These are phyloP conservation scores for Clarireedia hainanense DNA, from an alignment of 2,329 filamentous ascomycete species.

Conservation along the genomic window DNA sequence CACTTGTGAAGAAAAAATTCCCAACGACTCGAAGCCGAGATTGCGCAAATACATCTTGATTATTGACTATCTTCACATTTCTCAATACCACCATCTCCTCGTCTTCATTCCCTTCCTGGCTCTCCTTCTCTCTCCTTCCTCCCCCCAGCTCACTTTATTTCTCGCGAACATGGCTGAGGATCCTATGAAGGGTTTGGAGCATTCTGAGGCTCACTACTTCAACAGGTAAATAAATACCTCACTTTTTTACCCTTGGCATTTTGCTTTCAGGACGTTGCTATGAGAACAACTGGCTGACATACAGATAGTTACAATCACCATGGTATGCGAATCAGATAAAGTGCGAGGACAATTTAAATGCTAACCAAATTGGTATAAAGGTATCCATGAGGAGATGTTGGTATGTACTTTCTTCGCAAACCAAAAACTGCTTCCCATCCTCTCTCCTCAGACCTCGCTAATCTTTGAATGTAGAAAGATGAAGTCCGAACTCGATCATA, in stretches of 20 bases:
- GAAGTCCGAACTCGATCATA: constrained; percentile 95
- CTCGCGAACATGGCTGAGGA: constrained; percentile 41
- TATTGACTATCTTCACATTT: neutral
- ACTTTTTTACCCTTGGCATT: neutral
- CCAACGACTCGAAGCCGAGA: neutral
- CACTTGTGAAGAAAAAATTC: neutral
- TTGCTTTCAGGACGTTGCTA: neutral
- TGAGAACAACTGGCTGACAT: constrained; percentile 17
- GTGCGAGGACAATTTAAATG: constrained; percentile 18
- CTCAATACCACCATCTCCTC: neutral
- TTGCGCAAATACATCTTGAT: neutral
- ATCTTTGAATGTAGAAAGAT: constrained; percentile 64
- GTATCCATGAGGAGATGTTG: constrained; percentile 97
- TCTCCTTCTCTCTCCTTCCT: constrained; percentile 2
- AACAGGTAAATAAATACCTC: constrained; percentile 61
- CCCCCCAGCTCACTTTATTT: neutral
- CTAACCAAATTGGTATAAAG: constrained; percentile 40
- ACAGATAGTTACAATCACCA: constrained; percentile 85
- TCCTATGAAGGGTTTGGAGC: constrained; percentile 34
- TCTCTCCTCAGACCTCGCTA: constrained; percentile 3
- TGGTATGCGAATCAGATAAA: constrained; percentile 49
- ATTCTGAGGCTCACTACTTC: constrained; percentile 96
- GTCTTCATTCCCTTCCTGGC: constrained; percentile 3
- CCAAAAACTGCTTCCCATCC: constrained; percentile 5
- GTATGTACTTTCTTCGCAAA: constrained; percentile 46